phyloP scores from a whole-genome alignment of 306 rosid genomes.

The Trifolium pratense region DNA sequence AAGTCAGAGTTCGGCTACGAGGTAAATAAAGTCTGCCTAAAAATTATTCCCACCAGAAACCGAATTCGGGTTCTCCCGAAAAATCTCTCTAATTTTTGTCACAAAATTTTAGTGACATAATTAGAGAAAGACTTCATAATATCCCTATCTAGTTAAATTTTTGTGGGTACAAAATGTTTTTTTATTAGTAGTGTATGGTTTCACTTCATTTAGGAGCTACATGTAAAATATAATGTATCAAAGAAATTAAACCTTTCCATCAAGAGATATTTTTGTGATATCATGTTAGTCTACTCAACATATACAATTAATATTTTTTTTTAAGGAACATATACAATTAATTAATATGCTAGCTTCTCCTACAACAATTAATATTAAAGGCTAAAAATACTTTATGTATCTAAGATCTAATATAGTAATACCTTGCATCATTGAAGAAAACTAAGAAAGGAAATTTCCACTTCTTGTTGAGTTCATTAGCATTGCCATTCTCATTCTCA shows the following conservation, averaged over 20 bases:
- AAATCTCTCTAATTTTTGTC: no score
- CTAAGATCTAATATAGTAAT: not conserved
- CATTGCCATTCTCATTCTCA: constrained; percentile 44
- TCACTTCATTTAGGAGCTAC: not conserved
- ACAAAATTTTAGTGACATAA: no score
- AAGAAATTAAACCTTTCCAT: not conserved
- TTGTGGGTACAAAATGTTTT: no score
- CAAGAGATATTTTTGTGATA: not conserved
- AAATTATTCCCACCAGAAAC: no score
- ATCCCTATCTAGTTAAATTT: no score
- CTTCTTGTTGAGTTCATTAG: constrained; percentile 38
- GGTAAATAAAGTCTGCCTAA: no score
- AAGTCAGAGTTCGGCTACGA: no score
- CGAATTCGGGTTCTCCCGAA: no score
- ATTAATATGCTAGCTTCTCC: not conserved
- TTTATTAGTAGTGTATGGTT: not conserved
- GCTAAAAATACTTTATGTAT: not conserved
- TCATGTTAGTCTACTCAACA: not conserved
- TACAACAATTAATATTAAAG: not conserved
- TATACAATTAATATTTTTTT: not conserved
- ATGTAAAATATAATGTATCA: constrained; percentile 11
- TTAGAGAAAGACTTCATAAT: no score
- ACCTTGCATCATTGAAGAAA: constrained; percentile 57
- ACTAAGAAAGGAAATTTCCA: constrained; percentile 65
- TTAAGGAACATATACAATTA: not conserved